phyloP scores from a whole-genome alignment of 208 protist species.

The Leishmania lainsoni region DNA sequence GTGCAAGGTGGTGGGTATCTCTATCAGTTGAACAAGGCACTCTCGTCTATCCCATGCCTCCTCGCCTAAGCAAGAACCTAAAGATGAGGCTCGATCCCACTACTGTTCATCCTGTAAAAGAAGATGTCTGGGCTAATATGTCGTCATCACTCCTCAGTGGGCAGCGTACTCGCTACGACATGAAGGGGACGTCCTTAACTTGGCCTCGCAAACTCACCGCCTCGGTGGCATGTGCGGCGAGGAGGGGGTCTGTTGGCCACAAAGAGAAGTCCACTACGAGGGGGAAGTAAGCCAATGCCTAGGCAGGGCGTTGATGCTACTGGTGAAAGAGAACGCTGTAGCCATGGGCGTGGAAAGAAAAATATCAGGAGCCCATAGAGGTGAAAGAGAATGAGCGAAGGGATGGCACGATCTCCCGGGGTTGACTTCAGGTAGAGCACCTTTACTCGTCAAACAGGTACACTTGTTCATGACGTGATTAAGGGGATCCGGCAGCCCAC shows the following conservation, averaged over 20 bases:
- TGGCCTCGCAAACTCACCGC: not conserved
- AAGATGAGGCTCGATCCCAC: not conserved
- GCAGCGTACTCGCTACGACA: not conserved
- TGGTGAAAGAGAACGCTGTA: not conserved
- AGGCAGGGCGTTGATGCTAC: not conserved
- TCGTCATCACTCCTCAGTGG: not conserved
- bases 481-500: not conserved
- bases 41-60: not conserved
- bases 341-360: not conserved
- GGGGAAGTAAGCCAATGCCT: not conserved
- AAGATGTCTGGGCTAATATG: not conserved
- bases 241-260: not conserved
- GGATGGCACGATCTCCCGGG: not conserved
- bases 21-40: not conserved
- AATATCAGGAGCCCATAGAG: not conserved
- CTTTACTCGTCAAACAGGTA: not conserved
- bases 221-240: not conserved
- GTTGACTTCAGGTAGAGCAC: not conserved
- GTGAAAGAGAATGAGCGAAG: not conserved
- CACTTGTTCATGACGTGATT: not conserved
- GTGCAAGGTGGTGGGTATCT: not conserved
- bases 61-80: not conserved
- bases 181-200: not conserved
- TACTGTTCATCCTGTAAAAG: not conserved
- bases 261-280: not conserved